Percentiles rank a stretch among this genome's conserved stretches.
These are phyloP conservation scores for Zalerion maritima DNA, from an alignment of 495 filamentous ascomycete genomes.

Conservation along the genomic window DNA sequence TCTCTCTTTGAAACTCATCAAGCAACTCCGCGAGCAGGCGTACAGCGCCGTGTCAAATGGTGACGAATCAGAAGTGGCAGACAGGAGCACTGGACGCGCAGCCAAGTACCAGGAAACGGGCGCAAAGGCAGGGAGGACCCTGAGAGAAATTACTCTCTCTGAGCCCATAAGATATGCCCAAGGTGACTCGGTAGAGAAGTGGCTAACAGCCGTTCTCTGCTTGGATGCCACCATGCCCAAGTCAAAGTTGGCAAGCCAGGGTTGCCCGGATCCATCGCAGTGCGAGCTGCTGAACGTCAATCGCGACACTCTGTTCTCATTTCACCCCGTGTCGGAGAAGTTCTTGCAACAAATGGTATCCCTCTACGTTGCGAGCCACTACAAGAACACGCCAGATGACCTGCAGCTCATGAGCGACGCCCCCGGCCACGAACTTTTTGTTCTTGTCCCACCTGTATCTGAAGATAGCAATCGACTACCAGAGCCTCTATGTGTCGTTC, in stretches of 20 bases:
- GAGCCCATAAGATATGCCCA: constrained; percentile 93
- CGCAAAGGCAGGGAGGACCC: constrained; percentile 53
- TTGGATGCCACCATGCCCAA: constrained; percentile 78
- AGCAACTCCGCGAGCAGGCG: constrained; percentile 91
- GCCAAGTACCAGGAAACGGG: constrained; percentile 45
- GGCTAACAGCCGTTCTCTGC: constrained; percentile 90
- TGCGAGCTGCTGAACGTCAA: constrained; percentile 90
- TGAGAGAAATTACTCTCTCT: constrained; percentile 79
- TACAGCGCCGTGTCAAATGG: constrained; percentile 34
- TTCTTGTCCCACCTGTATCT: constrained; percentile 75
- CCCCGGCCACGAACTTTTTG: constrained; percentile 91
- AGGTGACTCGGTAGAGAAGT: constrained; percentile 84
- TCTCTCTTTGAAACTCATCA: constrained; percentile 89
- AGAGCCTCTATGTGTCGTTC: constrained; percentile 88
- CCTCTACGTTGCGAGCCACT: constrained; percentile 93
- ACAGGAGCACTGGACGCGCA: constrained; percentile 55
- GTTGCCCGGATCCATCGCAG: constrained; percentile 76
- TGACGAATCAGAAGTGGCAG: constrained; percentile 50
- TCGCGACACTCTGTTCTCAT: constrained; percentile 93
- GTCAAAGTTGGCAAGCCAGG: constrained; percentile 57
- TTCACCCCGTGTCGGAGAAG: constrained; percentile 92
- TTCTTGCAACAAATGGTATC: constrained; percentile 97
- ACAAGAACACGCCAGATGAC: constrained; percentile 98
- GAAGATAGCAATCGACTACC: constrained; percentile 66
- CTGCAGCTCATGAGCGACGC: constrained; percentile 96